A percentile compares a stretch with the other conserved stretches of the same genome.
These are phyloP conservation scores for Plenodomus biglobosus DNA, from an alignment of 2,329 filamentous ascomycete species.

Conservation along the genomic window DNA sequence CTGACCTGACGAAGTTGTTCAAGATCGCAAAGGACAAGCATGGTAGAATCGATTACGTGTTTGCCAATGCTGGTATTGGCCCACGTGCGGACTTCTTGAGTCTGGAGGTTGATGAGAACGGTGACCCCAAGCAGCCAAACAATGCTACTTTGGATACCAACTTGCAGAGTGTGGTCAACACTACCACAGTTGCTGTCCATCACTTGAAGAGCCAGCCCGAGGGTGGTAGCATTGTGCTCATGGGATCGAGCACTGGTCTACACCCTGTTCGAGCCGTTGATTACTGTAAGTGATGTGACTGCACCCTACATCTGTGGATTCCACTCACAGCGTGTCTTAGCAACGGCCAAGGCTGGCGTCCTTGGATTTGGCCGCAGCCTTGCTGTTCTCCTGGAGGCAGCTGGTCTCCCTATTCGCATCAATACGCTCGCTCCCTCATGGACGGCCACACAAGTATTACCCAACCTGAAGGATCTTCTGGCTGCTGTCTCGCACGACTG, in stretches of 20 bases:
- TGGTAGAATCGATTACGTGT: slow-evolving; percentile 51
- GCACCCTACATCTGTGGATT: neutral
- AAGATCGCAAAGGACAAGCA: slow-evolving; percentile 50
- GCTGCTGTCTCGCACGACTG: slow-evolving; percentile 35
- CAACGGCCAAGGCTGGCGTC: slow-evolving; percentile 58
- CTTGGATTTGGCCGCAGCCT: slow-evolving; percentile 57
- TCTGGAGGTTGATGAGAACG: slow-evolving; percentile 53
- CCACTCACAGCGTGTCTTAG: slow-evolving; percentile 26
- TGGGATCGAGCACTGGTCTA: slow-evolving; percentile 54
- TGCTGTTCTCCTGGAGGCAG: slow-evolving; percentile 41
- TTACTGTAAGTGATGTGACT: slow-evolving; percentile 47
- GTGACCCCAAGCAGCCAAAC: slow-evolving; percentile 52
- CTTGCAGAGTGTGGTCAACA: slow-evolving; percentile 54
- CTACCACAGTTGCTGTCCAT: slow-evolving; percentile 52
- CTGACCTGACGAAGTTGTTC: slow-evolving; percentile 55
- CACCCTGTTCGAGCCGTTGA: slow-evolving; percentile 56
- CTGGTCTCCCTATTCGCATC: slow-evolving; percentile 54
- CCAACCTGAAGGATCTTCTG: slow-evolving; percentile 47
- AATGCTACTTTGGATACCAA: slow-evolving; percentile 53
- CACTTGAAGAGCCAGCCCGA: slow-evolving; percentile 53
- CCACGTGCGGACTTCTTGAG: slow-evolving; percentile 52
- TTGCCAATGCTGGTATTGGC: slow-evolving; percentile 59
- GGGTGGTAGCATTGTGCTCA: slow-evolving; percentile 59
- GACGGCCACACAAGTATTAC: slow-evolving; percentile 56
- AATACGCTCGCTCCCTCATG: slow-evolving; percentile 60